Base-by-base conservation (phyloP, 2,329 filamentous ascomycete genomes). In the Rhytidhysteron rufulum region DNA sequence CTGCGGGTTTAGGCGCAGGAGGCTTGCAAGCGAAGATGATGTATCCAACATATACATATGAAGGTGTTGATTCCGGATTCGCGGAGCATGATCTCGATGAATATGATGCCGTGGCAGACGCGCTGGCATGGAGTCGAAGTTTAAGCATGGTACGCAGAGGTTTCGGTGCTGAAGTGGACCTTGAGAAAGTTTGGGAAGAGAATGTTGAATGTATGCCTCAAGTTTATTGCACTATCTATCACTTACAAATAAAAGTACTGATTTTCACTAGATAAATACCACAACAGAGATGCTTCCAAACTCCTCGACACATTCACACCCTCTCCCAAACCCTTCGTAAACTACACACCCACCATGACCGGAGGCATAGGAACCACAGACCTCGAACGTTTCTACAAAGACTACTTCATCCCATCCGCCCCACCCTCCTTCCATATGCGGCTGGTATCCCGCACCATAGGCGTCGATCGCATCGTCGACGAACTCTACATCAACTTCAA, bases 11-110 rank as follows among this genome's bases (percentile, higher is more conserved):
- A 2, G 76, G 76, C 8, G 68, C 70, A 8, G 77, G 71, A 24
- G 57, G 75, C 3, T 55, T 68, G 25, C 60, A 62, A 22, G 50
- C 57, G 31, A 65, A 67, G 40, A 60, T 71, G n/a, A 58, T 63
- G 34, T 68, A 71, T 42, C 65, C 65, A 31, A 64, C 72, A 4
- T 81, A 74, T 53, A 72, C 72, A 0, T 84, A 84, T 49, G 69
- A 73, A 9, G 69, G 72, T 44, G 77, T 65, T 0, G 67, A 79
- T 37, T 66, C 79, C 0, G 86, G 86, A 0, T 89, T 90, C 47
- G 85, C 85, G 0, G 85, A 89, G 62, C 73, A 75, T 16, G 79
- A 87, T 41, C 60, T 86, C 22, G 80, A 85, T 2, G 78, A 84
- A 48, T 88, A 80, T 51, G 76, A 88, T 47, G 69, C 74, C 8